Conservation (phyloP, 257 asterid genomes). For the Rhazya stricta region DNA sequence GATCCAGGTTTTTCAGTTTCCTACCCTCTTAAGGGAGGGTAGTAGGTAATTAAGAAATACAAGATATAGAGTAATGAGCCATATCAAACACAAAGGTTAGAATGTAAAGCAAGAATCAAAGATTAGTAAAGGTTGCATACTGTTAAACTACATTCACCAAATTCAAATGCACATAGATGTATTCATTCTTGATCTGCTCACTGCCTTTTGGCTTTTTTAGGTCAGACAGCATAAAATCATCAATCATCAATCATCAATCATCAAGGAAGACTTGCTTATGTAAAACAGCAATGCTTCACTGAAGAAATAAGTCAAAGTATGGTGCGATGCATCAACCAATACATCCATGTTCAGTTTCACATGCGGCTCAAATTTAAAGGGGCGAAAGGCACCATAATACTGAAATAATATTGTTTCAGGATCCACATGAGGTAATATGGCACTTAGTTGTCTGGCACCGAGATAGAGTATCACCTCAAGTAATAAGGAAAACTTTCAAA, state of each 20-base stretch:
- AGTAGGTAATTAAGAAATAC: too few species aligned
- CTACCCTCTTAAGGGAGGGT: neutral
- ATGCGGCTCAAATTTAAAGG: neutral
- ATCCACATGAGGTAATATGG: neutral
- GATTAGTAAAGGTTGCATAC: neutral
- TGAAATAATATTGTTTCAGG: neutral
- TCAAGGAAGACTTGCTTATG: neutral
- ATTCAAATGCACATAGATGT: neutral
- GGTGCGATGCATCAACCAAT: neutral
- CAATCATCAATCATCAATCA: too few species aligned
- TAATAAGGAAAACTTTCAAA: slow-evolving; percentile 81
- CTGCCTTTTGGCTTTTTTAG: neutral
- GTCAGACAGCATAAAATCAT: neutral
- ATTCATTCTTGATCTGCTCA: neutral
- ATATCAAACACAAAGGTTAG: neutral
- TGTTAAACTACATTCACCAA: neutral
- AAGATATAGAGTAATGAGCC: neutral
- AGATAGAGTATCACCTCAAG: slow-evolving; percentile 50
- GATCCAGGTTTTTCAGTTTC: neutral
- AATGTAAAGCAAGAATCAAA: neutral
- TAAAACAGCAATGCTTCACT: neutral
- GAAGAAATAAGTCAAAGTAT: neutral
- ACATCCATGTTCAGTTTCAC: neutral
- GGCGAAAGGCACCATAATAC: neutral
- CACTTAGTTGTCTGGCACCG: neutral